A percentile compares a stretch with the other conserved stretches of the same genome.
phyloP scores from a whole-genome alignment of 2,329 filamentous ascomycete species.

The Gremmenia infestans region DNA sequence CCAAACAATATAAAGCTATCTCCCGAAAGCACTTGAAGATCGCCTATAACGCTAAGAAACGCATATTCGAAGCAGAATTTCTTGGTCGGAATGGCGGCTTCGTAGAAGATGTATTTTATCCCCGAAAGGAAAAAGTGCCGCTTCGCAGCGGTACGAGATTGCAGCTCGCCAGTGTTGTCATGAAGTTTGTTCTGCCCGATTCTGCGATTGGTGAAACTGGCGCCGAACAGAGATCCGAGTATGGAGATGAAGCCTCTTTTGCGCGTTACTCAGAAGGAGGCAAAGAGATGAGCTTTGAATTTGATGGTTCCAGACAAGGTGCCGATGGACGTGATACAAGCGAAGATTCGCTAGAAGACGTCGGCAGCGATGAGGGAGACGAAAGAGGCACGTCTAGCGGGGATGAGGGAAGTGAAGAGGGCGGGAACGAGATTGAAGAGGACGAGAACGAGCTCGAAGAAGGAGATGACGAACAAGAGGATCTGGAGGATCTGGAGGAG shows the following conservation, averaged over 20 bases:
- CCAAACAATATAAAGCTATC: slow-evolving; percentile 63
- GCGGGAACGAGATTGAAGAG: too few relatives aligned
- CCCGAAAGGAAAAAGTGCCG: slow-evolving; percentile 47
- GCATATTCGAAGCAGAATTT: slow-evolving; percentile 58
- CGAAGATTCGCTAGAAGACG: slow-evolving; percentile 27
- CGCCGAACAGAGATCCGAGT: slow-evolving; percentile 45
- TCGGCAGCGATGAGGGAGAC: slow-evolving; percentile 23
- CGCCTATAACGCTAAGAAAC: slow-evolving; percentile 57
- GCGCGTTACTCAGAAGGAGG: slow-evolving; percentile 50
- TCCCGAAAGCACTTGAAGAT: slow-evolving; percentile 72
- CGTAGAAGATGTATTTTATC: slow-evolving; percentile 54
- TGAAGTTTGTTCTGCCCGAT: slow-evolving; percentile 65
- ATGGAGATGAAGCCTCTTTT: slow-evolving; percentile 47
- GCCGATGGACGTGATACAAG: slow-evolving; percentile 43
- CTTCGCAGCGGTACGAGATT: slow-evolving; percentile 62
- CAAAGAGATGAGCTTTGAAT: slow-evolving; percentile 70
- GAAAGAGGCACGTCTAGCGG: slow-evolving; percentile 22
- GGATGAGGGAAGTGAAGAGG: slow-evolving; percentile 30
- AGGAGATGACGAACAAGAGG: too few relatives aligned
- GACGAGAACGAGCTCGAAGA: too few relatives aligned
- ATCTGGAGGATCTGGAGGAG: slow-evolving; percentile 23
- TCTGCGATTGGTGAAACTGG: slow-evolving; percentile 53
- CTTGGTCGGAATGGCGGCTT: slow-evolving; percentile 64
- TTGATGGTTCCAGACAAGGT: slow-evolving; percentile 57
- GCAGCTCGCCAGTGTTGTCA: slow-evolving; percentile 65